Percentiles rank a stretch among this genome's conserved stretches.
Evolutionary conservation across 441 rosid species (phyloP).

Genomic region (Erysimum pusillum): DNA sequence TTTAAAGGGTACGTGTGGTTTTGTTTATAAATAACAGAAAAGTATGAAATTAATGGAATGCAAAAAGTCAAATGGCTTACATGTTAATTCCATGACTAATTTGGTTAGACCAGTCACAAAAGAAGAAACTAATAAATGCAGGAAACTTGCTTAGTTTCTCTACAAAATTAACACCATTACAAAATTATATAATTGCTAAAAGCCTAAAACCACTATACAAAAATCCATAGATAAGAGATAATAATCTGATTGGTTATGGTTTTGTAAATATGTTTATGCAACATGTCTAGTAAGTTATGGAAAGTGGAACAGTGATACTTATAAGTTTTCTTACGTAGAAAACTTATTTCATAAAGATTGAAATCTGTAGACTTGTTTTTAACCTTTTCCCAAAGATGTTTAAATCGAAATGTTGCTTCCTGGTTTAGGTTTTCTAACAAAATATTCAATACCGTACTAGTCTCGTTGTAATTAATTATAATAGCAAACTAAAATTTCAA

Average conservation of each 20-base stretch:
- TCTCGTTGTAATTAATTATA: neutral
- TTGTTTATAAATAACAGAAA: conserved; percentile 11
- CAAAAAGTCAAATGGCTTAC: conserved; percentile 41
- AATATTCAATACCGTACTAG: neutral
- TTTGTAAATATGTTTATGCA: neutral
- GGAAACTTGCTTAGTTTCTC: conserved; percentile 22
- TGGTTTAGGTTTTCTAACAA: neutral
- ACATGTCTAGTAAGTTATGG: neutral
- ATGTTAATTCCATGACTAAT: conserved; percentile 27
- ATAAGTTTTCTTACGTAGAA: neutral
- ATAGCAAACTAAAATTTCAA: neutral
- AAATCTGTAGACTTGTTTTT: neutral
- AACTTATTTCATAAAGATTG: neutral
- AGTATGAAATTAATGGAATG: conserved; percentile 28
- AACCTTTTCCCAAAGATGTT: neutral
- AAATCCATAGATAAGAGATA: neutral
- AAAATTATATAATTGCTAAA: neutral
- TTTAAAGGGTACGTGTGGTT: conserved; percentile 30
- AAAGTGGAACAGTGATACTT: neutral
- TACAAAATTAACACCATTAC: conserved; percentile 10
- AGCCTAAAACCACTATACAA: neutral
- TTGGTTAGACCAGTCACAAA: conserved; percentile 32
- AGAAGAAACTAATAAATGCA: conserved; percentile 31
- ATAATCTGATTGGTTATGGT: neutral
- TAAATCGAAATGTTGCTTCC: neutral